Percentiles rank a stretch among this genome's conserved stretches.
These are phyloP conservation scores for Huntiella savannae DNA, from an alignment of 2,329 filamentous ascomycete genomes.

Conservation along the genomic window DNA sequence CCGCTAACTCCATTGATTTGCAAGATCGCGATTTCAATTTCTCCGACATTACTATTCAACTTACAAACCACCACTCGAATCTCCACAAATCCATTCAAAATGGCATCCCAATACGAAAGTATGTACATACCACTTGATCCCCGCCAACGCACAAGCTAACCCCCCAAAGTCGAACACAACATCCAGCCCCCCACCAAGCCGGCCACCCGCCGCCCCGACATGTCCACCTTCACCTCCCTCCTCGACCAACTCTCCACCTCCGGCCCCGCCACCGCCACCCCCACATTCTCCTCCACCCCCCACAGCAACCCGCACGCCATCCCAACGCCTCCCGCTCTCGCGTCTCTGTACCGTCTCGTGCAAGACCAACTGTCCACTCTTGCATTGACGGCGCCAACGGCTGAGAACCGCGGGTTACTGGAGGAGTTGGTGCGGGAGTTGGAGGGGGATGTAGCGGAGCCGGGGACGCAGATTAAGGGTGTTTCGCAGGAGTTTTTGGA, in stretches of 20 bases:
- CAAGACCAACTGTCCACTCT: conserved; percentile 38
- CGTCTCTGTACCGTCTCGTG: conserved; percentile 37
- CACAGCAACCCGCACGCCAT: conserved; percentile 36
- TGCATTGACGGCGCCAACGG: conserved; percentile 27
- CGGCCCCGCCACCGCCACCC: conserved; percentile 17
- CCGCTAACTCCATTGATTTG: too few relatives aligned
- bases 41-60: background rate
- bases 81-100: conserved; percentile 16
- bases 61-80: background rate
- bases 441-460: conserved; percentile 30
- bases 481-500: conserved; percentile 42
- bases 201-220: conserved; percentile 33
- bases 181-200: conserved; percentile 15
- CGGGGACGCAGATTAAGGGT: conserved; percentile 32
- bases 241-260: conserved; percentile 30
- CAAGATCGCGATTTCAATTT: background rate
- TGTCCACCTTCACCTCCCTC: conserved; percentile 42
- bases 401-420: conserved; percentile 31
- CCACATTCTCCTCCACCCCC: conserved; percentile 13
- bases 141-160: conserved; percentile 2
- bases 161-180: conserved; percentile 36
- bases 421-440: conserved; percentile 27
- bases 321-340: conserved; percentile 40
- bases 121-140: conserved; percentile 9
- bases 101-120: conserved; percentile 42